phyloP scores from a whole-genome alignment of 2,329 filamentous ascomycete genomes.

The Penicillium sp. region DNA sequence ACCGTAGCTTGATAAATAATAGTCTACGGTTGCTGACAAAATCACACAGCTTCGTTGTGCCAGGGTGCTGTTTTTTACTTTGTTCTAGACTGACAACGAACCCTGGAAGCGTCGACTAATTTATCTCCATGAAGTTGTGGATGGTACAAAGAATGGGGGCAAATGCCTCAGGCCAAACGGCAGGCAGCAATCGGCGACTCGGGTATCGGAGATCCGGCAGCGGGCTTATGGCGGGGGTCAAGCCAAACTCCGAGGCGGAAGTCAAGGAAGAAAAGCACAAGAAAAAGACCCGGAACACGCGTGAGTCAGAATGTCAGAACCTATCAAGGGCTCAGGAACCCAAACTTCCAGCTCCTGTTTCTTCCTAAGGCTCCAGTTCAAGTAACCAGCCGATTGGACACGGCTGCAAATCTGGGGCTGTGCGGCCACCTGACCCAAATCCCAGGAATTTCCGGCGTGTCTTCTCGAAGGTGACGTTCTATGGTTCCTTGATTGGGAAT shows the following conservation, averaged over 20 bases:
- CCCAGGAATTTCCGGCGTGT: constrained; percentile 10
- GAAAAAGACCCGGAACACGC: constrained; percentile 20
- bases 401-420: constrained; percentile 21
- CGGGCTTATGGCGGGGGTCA: constrained; percentile 7
- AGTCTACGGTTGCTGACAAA: background rate
- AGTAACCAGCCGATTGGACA: constrained; percentile 23
- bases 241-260: constrained; percentile 18
- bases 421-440: constrained; percentile 23
- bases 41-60: background rate
- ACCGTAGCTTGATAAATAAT: background rate
- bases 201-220: constrained; percentile 16
- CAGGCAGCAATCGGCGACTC: constrained; percentile 19
- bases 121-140: background rate
- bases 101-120: background rate
- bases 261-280: constrained; percentile 13
- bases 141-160: background rate
- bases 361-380: constrained; percentile 23
- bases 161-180: constrained; percentile 16
- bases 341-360: constrained; percentile 22
- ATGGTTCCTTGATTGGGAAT: constrained; percentile 15
- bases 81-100: background rate
- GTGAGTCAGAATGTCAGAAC: constrained; percentile 19
- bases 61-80: background rate
- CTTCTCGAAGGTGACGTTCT: constrained; percentile 19
- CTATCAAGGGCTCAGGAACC: constrained; percentile 14